A percentile compares a stretch with the other conserved stretches of the same genome.
These are phyloP conservation scores for Gremmenia infestans DNA, from an alignment of 2,329 filamentous ascomycete genomes.

Conservation along the genomic window DNA sequence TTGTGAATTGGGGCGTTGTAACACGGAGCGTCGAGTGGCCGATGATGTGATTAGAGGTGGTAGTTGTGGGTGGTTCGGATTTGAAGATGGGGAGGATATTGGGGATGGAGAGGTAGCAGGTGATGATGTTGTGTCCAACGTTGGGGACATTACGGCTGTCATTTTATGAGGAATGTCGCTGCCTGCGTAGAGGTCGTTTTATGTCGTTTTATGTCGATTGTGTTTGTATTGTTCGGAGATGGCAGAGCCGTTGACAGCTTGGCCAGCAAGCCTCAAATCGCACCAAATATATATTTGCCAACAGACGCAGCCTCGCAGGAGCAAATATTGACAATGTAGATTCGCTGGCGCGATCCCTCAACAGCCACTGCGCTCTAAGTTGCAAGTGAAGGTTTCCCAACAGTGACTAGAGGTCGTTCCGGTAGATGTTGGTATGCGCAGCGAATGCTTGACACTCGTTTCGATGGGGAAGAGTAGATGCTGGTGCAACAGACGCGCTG, in stretches of 20 bases:
- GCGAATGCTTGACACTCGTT: slow-evolving; percentile 15
- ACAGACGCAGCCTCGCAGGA: slow-evolving; percentile 10
- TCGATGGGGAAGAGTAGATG: slow-evolving; percentile 9
- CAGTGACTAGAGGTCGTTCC: slow-evolving; percentile 1
- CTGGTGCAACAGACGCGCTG: slow-evolving; percentile 23
- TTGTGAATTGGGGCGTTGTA: slow-evolving; percentile 66
- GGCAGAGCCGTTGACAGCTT: slow-evolving; percentile 21
- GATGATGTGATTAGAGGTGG: slow-evolving; percentile 55
- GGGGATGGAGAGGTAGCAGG: slow-evolving; percentile 49
- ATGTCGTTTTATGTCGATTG: not conserved
- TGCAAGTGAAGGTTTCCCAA: not conserved
- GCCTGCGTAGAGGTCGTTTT: not conserved
- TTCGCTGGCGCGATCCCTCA: slow-evolving; percentile 3
- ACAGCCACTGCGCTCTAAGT: not conserved
- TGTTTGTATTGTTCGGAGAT: slow-evolving; percentile 7
- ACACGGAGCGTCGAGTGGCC: slow-evolving; percentile 48
- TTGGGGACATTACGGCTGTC: slow-evolving; percentile 51
- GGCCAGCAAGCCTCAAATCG: slow-evolving; percentile 25
- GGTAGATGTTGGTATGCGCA: slow-evolving; percentile 3
- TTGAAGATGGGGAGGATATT: slow-evolving; percentile 39
- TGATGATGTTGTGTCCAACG: slow-evolving; percentile 37
- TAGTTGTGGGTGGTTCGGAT: slow-evolving; percentile 49
- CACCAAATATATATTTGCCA: slow-evolving; percentile 9
- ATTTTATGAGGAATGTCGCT: slow-evolving; percentile 12
- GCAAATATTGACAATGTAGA: slow-evolving; percentile 4